A percentile compares a stretch with the other conserved stretches of the same genome.
Evolutionary conservation across 1,284 basidiomycete species (phyloP).

Genomic region (Ceratobasidium sp.): DNA sequence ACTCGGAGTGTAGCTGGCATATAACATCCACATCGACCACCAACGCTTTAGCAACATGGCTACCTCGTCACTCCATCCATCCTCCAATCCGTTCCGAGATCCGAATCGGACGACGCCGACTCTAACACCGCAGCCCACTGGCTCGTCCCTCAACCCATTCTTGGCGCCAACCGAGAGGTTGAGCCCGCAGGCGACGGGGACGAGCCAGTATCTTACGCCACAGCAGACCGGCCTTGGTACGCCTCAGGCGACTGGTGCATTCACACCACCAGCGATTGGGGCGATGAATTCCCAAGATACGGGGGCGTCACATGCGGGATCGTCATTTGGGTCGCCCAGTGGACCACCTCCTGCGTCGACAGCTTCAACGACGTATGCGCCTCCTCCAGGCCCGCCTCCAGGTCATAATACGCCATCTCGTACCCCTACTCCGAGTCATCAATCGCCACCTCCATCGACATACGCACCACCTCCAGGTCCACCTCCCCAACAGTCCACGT

Average conservation of each 20-base stretch:
- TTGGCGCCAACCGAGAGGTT: constrained; percentile 27
- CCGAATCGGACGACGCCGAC: constrained; percentile 26
- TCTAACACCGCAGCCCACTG: constrained; percentile 35
- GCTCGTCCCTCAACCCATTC: constrained; percentile 39
- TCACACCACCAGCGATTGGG: not conserved
- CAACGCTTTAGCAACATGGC: too few relatives aligned
- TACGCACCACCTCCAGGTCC: constrained; percentile 8
- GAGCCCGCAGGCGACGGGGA: constrained; percentile 32
- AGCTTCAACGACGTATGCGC: constrained; percentile 15
- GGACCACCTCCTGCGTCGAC: not conserved
- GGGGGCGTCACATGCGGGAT: not conserved
- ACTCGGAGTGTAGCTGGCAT: too few relatives aligned
- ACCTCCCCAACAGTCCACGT: constrained; percentile 5
- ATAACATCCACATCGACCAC: too few relatives aligned
- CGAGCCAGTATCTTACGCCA: constrained; percentile 39
- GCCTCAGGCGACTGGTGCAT: constrained; percentile 1
- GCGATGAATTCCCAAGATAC: constrained; percentile 32
- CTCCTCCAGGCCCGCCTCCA: constrained; percentile 30
- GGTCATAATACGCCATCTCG: constrained; percentile 6
- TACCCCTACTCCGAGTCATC: not conserved
- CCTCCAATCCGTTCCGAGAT: constrained; percentile 43
- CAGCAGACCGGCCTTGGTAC: constrained; percentile 13
- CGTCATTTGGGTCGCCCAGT: not conserved
- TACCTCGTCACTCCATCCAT: constrained; percentile 24
- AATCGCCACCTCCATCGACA: constrained; percentile 10